These are phyloP conservation scores for Rosa chinensis DNA, from an alignment of 306 rosid genomes.

Conservation along the genomic window DNA sequence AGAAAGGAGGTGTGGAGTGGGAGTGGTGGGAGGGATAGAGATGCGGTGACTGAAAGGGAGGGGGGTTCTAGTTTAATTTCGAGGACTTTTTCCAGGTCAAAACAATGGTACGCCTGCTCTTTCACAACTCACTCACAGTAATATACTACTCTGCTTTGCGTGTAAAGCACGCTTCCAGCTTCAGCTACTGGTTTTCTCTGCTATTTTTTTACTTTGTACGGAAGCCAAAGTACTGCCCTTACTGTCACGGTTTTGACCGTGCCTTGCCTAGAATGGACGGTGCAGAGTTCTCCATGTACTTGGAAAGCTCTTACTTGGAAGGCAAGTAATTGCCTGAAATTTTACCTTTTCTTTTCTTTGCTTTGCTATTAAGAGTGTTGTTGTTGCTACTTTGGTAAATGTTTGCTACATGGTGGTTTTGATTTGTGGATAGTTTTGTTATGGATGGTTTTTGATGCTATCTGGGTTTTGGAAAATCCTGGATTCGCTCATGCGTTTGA, in stretches of 20 bases:
- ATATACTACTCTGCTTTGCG: not conserved
- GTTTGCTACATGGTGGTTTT: not conserved
- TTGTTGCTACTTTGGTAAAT: not conserved
- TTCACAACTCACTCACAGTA: conserved; percentile 1
- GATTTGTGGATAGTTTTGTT: not conserved
- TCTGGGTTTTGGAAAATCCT: not conserved
- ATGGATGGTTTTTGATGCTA: not conserved
- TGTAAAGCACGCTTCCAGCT: conserved; percentile 7
- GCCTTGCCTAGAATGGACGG: not conserved
- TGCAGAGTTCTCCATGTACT: not conserved
- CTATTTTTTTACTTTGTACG: not conserved
- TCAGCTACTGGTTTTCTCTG: not conserved
- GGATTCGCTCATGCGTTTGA: not conserved
- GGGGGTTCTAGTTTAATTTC: not conserved
- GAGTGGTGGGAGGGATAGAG: conserved; percentile 16
- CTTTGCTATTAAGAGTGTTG: not conserved
- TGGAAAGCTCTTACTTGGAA: not conserved
- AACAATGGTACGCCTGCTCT: conserved; percentile 27
- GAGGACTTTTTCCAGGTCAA: conserved; percentile 68
- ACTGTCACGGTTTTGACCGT: not conserved
- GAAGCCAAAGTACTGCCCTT: not conserved
- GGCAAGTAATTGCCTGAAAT: not conserved
- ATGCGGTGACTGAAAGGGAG: conserved; percentile 21
- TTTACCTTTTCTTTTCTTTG: not conserved
- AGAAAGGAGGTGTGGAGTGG: conserved; percentile 9